Evolutionary conservation across 768 basidiomycete genomes (phyloP).

Genomic region (Leucosporidium creatinivorum): DNA sequence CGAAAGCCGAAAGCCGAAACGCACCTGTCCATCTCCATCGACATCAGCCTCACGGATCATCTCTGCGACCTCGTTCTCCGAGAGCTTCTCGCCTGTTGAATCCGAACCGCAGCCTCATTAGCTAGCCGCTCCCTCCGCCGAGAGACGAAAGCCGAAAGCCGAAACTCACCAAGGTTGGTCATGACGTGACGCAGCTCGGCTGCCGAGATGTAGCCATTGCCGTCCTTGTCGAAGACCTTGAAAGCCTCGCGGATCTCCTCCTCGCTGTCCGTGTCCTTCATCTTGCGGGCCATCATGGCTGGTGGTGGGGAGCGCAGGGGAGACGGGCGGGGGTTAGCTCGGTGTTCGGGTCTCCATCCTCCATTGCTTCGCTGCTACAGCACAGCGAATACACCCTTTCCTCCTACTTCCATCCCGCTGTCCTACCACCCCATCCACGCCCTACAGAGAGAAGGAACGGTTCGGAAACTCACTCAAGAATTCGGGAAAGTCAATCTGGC

Average conservation of each 20-base stretch:
- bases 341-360: no score
- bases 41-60: constrained; percentile 98
- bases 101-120: no score
- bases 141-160: neutral
- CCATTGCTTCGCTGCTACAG: no score
- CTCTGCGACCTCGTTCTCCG: constrained; percentile 81
- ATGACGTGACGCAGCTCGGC: constrained; percentile 85
- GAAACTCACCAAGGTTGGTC: constrained; percentile 67
- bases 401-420: neutral
- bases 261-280: constrained; percentile 85
- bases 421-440: neutral
- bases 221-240: constrained; percentile 94
- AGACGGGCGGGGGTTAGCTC: no score
- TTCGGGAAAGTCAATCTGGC: constrained; percentile 77
- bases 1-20: constrained; percentile 19
- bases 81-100: constrained; percentile 69
- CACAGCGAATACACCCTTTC: no score
- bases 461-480: constrained; percentile 59
- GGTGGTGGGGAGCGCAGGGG: neutral
- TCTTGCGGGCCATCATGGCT: constrained; percentile 54
- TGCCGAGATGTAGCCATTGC: constrained; percentile 69
- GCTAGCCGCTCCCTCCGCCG: no score
- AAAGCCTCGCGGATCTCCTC: constrained; percentile 96
- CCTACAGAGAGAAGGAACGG: neutral
- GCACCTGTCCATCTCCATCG: constrained; percentile 76